Evolutionary conservation across 1,139 yeast genomes (phyloP), one percentile per base, ranked within the genome.

Genomic region (Yamadazyma taylorii): DNA sequence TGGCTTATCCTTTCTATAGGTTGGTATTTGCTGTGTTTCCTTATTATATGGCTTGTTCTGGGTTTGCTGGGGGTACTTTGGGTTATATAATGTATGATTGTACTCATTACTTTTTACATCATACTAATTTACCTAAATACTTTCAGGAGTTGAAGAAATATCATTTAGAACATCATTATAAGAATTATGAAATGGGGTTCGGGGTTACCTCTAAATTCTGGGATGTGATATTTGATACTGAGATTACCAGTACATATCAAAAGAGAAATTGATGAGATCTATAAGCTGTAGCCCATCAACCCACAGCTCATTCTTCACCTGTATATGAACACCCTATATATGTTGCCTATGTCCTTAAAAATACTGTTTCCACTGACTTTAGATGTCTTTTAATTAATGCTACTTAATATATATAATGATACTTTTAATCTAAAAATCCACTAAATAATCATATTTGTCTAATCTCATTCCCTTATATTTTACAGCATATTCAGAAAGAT

Each of bases 161-260:
- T 58, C 99, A 92, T 63, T 75, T 92, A 63, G 97, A 90, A 61
- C 99, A 92, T 62, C 99, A 92, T 59, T 92, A 92, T 72, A 90
- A 90, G 69, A 90, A 94, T 63, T 94, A 87, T 62, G 96, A 92
- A 62, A 66, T 89, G 55, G 99, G 97, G 2, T 92, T 88, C 52
- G 99, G 99, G 51, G 97, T 92, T 43, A 87, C 97, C 30, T 78
- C 89, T 43, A 79, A 78, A 65, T 88, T 88, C 63, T 92, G 98
- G 98, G 98, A 92, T 62, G 76, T 69, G 32, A 86, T 92, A 12
- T 92, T 94, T 61, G 85, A 84, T 37, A 92, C 97, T 30, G 75
- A 70, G 49, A 69, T 71, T 46, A 58, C 63, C 28, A 39, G 48
- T 23, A 66, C 75, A 17, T 64, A 46, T 45, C 54, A 66, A 41